Base-by-base conservation (phyloP, 306 rosid genomes). In the Sechiopsis laciniata region DNA sequence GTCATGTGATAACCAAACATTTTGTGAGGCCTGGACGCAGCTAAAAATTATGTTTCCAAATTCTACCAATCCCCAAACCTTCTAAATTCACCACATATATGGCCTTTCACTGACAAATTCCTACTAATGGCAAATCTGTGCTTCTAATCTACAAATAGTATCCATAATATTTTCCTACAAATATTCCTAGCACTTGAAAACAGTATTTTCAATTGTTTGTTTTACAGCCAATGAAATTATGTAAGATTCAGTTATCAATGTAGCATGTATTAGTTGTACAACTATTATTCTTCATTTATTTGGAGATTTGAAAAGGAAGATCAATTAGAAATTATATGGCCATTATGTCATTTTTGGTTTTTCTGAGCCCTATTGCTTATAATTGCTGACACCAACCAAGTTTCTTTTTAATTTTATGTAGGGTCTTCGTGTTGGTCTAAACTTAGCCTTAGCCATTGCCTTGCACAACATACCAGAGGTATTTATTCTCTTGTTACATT, bases 381-480 rank as follows among this genome's bases (percentile, higher is more conserved):
- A 12, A 14, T 22, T 51, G 64, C 74, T 55, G 76, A 56, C 78
- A 60, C 21, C 17, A 55, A 66, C 61, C 75, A 48, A 16, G 40
- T 72, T 68, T 81, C 78, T 46, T 83, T 53, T 74, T 61, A 77
- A 56, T 82, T 32, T 46, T 72, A 26, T 65, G 71, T 57, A 95
- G 97, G 99, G 97, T 57, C 96, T 95, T 62, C 92, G 91, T 54
- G 96, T 95, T 78, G 99, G 99, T 79, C 66, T 95, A 77, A 95
- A 95, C 83, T 84, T 95, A 82, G 97, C 99, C 73, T 78, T 95
- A 83, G 99, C 99, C 78, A 95, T 95, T 80, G 96, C 99, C 80
- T 84, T 94, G 80, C 99, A 94, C 90, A 89, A 94, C 78, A 94
- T 94, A 71, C 99, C 96, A 16, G 97, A 95, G 97, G 99, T 95